A percentile compares a stretch with the other conserved stretches of the same genome.
Conservation (phyloP, 257 asterid genomes). For the Thymus quinquecostatus region DNA sequence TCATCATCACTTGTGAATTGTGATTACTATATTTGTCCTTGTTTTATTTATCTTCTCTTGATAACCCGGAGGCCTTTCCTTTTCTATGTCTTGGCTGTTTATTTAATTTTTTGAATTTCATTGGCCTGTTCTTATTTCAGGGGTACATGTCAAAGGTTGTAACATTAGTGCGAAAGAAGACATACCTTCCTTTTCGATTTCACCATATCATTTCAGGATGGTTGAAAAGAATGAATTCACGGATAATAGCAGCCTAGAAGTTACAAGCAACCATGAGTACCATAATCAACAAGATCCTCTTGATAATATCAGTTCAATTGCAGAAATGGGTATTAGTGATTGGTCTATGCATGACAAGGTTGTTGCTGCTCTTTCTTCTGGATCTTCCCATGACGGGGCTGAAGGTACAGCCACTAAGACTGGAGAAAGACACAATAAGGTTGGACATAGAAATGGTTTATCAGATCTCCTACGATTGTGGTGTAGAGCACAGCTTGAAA, state of each 20-base stretch:
- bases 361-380: slow-evolving; percentile 52
- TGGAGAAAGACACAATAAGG: slow-evolving; percentile 45
- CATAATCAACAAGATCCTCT: slow-evolving; percentile 41
- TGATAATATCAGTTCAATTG: slow-evolving; percentile 41
- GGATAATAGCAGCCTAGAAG: slow-evolving; percentile 50
- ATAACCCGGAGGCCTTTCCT: neutral
- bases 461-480: slow-evolving; percentile 63
- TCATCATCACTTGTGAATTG: neutral
- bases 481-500: slow-evolving; percentile 74
- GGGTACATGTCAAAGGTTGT: slow-evolving; percentile 69
- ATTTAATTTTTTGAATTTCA: slow-evolving; percentile 24
- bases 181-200: slow-evolving; percentile 59
- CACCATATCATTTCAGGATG: slow-evolving; percentile 76
- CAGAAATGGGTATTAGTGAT: slow-evolving; percentile 62
- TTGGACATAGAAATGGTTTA: slow-evolving; percentile 52
- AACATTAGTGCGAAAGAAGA: slow-evolving; percentile 48
- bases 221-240: slow-evolving; percentile 44
- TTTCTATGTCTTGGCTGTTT: slow-evolving; percentile 7
- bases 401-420: slow-evolving; percentile 41
- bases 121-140: slow-evolving; percentile 50
- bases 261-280: slow-evolving; percentile 41
- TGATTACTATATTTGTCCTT: neutral
- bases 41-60: slow-evolving; percentile 22
- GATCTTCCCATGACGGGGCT: slow-evolving; percentile 43
- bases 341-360: slow-evolving; percentile 79